Conservation (phyloP, 306 rosid species). For the Hylodesmum podocarpum region DNA sequence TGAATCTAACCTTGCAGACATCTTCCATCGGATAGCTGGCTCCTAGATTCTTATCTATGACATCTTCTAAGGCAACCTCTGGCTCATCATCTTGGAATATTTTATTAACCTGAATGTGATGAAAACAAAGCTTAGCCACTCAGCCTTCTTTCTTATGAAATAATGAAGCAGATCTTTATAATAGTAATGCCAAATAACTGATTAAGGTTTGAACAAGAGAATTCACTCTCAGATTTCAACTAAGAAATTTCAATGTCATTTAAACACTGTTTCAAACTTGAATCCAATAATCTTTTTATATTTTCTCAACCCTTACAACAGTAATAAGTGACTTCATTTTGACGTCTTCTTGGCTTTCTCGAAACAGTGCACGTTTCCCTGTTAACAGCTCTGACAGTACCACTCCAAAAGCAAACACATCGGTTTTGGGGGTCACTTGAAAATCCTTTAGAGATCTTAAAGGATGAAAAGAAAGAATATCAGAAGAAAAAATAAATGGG, state of each 20-base stretch:
- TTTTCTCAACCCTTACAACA: constrained; percentile 42
- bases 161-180: background rate
- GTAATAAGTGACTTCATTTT: constrained; percentile 60
- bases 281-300: background rate
- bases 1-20: constrained; percentile 47
- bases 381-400: constrained; percentile 69
- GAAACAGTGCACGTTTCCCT: constrained; percentile 64
- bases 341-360: constrained; percentile 47
- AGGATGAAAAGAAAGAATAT: background rate
- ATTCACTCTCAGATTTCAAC: background rate
- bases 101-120: constrained; percentile 40
- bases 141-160: background rate
- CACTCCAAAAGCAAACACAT: constrained; percentile 83
- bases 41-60: constrained; percentile 56
- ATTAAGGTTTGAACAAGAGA: background rate
- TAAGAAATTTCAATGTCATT: background rate
- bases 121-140: constrained; percentile 2
- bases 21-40: constrained; percentile 51
- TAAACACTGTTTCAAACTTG: background rate
- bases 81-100: constrained; percentile 59
- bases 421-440: constrained; percentile 72
- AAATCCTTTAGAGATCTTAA: constrained; percentile 79
- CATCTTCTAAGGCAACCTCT: constrained; percentile 51
- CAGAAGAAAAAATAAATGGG: background rate
- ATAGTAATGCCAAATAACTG: background rate